Base-by-base conservation (phyloP, 805 yeast genomes). In the Schwanniomyces occidentalis region DNA sequence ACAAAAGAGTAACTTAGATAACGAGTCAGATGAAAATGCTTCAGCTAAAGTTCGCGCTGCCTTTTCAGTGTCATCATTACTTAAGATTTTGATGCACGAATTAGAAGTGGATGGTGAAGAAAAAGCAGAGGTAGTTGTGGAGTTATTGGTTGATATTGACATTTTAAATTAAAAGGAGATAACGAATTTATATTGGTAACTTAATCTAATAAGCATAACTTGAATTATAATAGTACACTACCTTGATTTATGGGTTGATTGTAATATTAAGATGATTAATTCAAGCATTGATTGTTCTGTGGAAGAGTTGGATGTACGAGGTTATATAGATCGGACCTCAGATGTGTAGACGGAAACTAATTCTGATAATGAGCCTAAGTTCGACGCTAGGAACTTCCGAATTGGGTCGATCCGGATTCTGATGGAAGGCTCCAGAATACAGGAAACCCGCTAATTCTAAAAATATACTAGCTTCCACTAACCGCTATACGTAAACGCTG, bases 41-140 rank as follows among this genome's bases (percentile, higher is more conserved):
- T 57, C 58, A n/a, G 53, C 45, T 37, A 69, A 55, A 8, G 69
- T 63, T 15, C 32, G 32, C 4, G 69, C 65, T 14, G 74, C 74
- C 44, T 65, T 65, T 12, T 48, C 38, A 21, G 41, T 40, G 40
- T 64, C 69, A 2, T 34, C 30, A 18, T 38, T 23, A 18, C 30
- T 41, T 28, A 57, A 45, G 15, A 45, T 23, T 32, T 45, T 48
- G 15, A 54, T 24, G 9, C 17, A 22, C 6, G 16, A 20, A 14
- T 20, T 18, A 14, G 15, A 6, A 14, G 17, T 15, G n/a, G n/a
- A n/a, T n/a, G n/a, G n/a, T n/a, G n/a, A n/a, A n/a, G n/a, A n/a
- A n/a, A n/a, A n/a, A n/a, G n/a, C n/a, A 9, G 4, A n/a, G 17
- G 7, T 13, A n/a, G 16, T 14, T 12, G 16, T 17, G 24, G 29